phyloP scores from a whole-genome alignment of 2,329 filamentous ascomycete species.

The Colletotrichum sp. region DNA sequence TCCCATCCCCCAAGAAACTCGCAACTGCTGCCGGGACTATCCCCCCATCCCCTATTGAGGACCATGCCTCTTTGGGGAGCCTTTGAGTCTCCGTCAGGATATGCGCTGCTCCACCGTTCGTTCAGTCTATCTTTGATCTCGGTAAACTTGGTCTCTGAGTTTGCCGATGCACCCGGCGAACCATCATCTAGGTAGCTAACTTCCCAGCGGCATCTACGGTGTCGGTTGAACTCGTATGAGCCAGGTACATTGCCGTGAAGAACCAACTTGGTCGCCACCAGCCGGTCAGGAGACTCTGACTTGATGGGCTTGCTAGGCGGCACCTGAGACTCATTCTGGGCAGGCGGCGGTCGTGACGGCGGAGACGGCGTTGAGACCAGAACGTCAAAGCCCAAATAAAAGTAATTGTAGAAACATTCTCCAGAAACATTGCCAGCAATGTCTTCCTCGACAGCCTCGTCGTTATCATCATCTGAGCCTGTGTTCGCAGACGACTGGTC shows the following conservation, averaged over 20 bases:
- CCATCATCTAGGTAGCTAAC: constrained; percentile 64
- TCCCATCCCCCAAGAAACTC: constrained; percentile 89
- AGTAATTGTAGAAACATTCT: constrained; percentile 97
- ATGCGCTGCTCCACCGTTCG: constrained; percentile 72
- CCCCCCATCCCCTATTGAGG: constrained; percentile 87
- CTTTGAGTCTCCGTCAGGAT: constrained; percentile 58
- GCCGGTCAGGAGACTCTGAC: constrained; percentile 59
- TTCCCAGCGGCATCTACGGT: constrained; percentile 88
- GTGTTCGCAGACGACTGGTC: constrained; percentile 78
- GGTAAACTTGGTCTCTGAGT: constrained; percentile 81
- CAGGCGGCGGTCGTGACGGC: constrained; percentile 68
- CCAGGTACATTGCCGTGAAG: constrained; percentile 95
- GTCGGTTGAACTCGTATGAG: constrained; percentile 95
- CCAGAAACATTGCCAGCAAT: constrained; percentile 60
- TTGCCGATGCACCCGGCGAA: constrained; percentile 51
- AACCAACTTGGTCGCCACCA: constrained; percentile 90
- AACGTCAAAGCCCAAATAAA: constrained; percentile 92
- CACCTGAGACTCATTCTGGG: constrained; percentile 24
- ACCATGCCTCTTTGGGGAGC: constrained; percentile 78
- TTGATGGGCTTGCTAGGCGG: constrained; percentile 40
- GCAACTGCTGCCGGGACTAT: constrained; percentile 88
- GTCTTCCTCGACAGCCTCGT: constrained; percentile 63
- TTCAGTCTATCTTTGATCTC: constrained; percentile 73
- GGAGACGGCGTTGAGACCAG: constrained; percentile 80
- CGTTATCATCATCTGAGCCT: constrained; percentile 69